These are phyloP conservation scores for Bjerkandera adusta DNA, from an alignment of 1,284 basidiomycete genomes.

Conservation along the genomic window DNA sequence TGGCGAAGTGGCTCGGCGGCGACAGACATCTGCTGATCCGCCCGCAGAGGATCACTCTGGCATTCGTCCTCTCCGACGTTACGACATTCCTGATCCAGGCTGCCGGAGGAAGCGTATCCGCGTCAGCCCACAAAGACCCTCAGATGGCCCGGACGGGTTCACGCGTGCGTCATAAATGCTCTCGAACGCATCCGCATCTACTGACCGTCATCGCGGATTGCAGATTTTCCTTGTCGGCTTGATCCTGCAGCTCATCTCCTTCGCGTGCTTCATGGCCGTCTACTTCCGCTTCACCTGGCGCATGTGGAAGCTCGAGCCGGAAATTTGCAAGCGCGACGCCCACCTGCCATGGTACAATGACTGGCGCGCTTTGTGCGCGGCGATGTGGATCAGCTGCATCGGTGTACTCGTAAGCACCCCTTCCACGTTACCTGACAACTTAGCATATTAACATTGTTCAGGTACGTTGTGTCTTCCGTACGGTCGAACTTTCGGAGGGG, in stretches of 20 bases:
- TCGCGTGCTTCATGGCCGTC: constrained; percentile 56
- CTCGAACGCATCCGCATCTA: too few species aligned
- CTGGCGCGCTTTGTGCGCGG: constrained; percentile 57
- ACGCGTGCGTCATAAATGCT: constrained; percentile 14
- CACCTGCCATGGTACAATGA: constrained; percentile 46
- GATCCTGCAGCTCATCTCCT: constrained; percentile 60
- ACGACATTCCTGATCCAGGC: constrained; percentile 68
- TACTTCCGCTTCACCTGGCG: constrained; percentile 56
- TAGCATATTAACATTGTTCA: constrained; percentile 21
- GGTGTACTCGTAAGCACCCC: constrained; percentile 55
- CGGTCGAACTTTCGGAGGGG: constrained; percentile 65
- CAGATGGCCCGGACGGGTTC: constrained; percentile 12
- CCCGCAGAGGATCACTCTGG: constrained; percentile 47
- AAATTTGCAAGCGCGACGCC: constrained; percentile 42
- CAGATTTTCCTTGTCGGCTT: constrained; percentile 65
- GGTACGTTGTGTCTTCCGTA: constrained; percentile 70
- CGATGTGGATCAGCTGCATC: constrained; percentile 56
- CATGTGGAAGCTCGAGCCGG: constrained; percentile 42
- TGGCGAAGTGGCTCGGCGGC: constrained; percentile 51
- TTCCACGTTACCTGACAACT: background rate
- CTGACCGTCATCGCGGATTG: background rate
- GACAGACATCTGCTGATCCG: constrained; percentile 54
- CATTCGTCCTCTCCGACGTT: constrained; percentile 60
- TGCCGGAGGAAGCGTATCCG: constrained; percentile 36
- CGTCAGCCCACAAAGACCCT: constrained; percentile 21